These are phyloP conservation scores for Exsudoporus frostii DNA, from an alignment of 768 basidiomycete genomes.

Conservation along the genomic window DNA sequence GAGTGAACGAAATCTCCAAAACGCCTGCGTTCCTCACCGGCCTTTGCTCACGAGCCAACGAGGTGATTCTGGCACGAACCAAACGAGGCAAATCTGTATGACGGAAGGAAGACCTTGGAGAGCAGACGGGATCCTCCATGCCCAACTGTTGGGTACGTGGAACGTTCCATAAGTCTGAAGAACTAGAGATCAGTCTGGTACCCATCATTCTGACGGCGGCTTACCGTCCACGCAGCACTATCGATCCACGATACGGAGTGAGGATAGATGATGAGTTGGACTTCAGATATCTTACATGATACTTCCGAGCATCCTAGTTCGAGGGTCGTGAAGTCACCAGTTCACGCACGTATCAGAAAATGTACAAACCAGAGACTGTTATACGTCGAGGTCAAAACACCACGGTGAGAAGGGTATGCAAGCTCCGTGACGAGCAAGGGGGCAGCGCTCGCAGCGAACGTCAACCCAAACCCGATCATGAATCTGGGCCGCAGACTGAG, in stretches of 20 bases:
- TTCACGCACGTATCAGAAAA: neutral
- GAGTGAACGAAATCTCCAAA: neutral
- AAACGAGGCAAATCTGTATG: conserved; percentile 9
- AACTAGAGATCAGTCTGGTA: neutral
- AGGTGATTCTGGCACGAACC: conserved; percentile 38
- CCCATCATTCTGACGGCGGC: neutral
- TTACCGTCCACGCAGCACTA: conserved; percentile 62
- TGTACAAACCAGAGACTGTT: conserved; percentile 40
- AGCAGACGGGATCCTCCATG: conserved; percentile 19
- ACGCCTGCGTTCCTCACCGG: conserved; percentile 13
- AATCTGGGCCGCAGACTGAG: conserved; percentile 16
- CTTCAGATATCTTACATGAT: conserved; percentile 26
- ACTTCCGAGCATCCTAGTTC: conserved; percentile 27
- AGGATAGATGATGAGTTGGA: neutral
- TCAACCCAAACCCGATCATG: conserved; percentile 42
- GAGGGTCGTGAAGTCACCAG: neutral
- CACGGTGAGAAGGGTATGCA: conserved; percentile 48
- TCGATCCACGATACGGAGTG: neutral
- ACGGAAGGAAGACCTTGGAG: conserved; percentile 11
- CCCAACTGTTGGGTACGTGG: conserved; percentile 8
- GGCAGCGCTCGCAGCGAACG: conserved; percentile 41
- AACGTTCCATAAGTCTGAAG: conserved; percentile 19
- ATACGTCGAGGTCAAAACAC: conserved; percentile 42
- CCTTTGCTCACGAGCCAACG: conserved; percentile 31
- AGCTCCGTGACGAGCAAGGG: conserved; percentile 51